These are phyloP conservation scores for Cucurbita ficifolia DNA, from an alignment of 306 rosid species.

Conservation along the genomic window DNA sequence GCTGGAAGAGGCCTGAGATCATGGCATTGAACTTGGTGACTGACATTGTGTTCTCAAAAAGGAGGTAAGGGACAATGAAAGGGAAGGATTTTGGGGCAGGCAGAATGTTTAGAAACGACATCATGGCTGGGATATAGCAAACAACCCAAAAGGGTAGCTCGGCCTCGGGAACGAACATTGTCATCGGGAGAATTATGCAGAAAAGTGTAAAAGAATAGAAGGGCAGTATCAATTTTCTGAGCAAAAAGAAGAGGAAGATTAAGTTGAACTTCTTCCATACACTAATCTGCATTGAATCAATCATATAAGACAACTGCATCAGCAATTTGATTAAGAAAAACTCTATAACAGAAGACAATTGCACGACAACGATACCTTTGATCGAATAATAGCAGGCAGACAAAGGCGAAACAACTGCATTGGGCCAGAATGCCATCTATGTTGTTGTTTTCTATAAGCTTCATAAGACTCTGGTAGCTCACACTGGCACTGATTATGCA, in stretches of 20 bases:
- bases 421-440: constrained; percentile 94
- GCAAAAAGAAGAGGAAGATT: constrained; percentile 82
- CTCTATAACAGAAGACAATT: background rate
- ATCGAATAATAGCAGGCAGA: constrained; percentile 42
- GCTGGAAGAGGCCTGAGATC: constrained; percentile 85
- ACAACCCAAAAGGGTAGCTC: constrained; percentile 81
- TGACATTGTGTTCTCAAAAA: constrained; percentile 87
- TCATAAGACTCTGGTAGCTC: constrained; percentile 90
- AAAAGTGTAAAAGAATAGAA: constrained; percentile 83
- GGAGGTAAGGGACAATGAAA: constrained; percentile 88
- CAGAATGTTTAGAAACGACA: constrained; percentile 85
- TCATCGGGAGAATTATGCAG: constrained; percentile 89
- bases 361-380: constrained; percentile 34
- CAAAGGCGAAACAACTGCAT: constrained; percentile 94
- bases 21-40: constrained; percentile 90
- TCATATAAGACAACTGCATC: constrained; percentile 5
- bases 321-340: background rate
- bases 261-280: constrained; percentile 75
- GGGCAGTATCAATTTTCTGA: constrained; percentile 72
- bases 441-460: constrained; percentile 88
- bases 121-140: constrained; percentile 72
- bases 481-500: constrained; percentile 61
- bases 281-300: constrained; percentile 53
- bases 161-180: constrained; percentile 85
- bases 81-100: constrained; percentile 90